These are phyloP conservation scores for Kuraishia borneana DNA, from an alignment of 805 yeast genomes.

Conservation along the genomic window DNA sequence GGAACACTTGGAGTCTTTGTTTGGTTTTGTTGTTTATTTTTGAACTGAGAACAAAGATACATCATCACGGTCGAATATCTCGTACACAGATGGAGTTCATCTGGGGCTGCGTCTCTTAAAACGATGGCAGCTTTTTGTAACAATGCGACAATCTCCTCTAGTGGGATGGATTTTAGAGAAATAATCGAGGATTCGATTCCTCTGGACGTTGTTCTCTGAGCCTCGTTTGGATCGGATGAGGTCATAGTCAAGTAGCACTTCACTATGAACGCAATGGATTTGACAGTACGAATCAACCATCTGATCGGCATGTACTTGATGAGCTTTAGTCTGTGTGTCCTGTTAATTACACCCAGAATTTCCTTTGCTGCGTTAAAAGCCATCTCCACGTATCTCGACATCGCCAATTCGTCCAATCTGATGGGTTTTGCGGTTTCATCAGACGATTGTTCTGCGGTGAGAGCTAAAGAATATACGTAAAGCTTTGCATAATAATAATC, in stretches of 20 bases:
- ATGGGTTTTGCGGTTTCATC: not conserved
- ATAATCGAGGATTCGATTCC: constrained; percentile 1
- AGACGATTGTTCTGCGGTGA: constrained; percentile 40
- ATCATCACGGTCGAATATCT: constrained; percentile 68
- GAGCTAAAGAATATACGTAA: constrained; percentile 75
- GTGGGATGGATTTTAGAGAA: constrained; percentile 47
- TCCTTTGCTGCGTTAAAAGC: constrained; percentile 83
- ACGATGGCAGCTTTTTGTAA: constrained; percentile 66
- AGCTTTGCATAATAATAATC: constrained; percentile 80
- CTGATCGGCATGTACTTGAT: constrained; percentile 81
- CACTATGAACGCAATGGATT: constrained; percentile 83
- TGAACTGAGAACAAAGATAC: constrained; percentile 70
- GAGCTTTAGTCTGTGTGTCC: constrained; percentile 55
- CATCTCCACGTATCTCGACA: constrained; percentile 65
- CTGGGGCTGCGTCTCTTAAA: constrained; percentile 76
- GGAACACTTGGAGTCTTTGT: not conserved
- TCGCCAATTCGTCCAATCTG: constrained; percentile 58
- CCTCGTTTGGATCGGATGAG: not conserved
- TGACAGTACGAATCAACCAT: constrained; percentile 78
- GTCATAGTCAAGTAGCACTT: constrained; percentile 69
- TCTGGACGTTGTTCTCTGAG: not conserved
- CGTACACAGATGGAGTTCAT: constrained; percentile 75
- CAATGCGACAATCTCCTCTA: constrained; percentile 56
- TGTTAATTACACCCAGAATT: constrained; percentile 55
- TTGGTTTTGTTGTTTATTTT: constrained; percentile 17